These are phyloP conservation scores for Tarenaya hassleriana DNA, from an alignment of 345 rosid species.

Conservation along the genomic window DNA sequence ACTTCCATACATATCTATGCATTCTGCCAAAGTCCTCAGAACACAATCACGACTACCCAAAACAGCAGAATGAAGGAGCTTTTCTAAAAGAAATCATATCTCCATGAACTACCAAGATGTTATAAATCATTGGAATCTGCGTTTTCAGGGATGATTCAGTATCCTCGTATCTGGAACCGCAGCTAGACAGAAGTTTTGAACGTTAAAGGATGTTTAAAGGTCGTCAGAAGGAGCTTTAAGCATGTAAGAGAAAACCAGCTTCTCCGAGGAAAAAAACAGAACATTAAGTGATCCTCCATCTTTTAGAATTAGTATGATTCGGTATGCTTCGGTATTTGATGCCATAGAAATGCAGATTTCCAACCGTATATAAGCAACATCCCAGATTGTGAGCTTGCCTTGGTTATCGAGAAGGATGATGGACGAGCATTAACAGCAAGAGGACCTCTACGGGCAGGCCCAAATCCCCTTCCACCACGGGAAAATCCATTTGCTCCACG, in stretches of 20 bases:
- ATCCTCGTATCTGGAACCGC: too few species aligned
- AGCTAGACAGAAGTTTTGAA: conserved; percentile 15
- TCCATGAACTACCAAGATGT: conserved; percentile 18
- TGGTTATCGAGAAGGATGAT: conserved; percentile 59
- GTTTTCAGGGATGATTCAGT: too few species aligned
- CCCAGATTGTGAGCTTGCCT: conserved; percentile 89
- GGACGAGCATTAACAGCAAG: conserved; percentile 66
- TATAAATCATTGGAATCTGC: neutral
- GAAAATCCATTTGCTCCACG: conserved; percentile 45
- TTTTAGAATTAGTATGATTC: conserved; percentile 29
- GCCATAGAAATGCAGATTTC: conserved; percentile 40
- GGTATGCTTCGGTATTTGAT: conserved; percentile 35
- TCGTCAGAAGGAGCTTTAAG: conserved; percentile 16
- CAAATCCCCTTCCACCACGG: conserved; percentile 52
- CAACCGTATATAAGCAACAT: conserved; percentile 41
- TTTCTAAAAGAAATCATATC: conserved; percentile 22
- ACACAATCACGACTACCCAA: conserved; percentile 24
- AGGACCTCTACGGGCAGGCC: conserved; percentile 63
- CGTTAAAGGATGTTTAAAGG: conserved; percentile 12
- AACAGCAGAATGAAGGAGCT: conserved; percentile 17
- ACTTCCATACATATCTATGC: conserved; percentile 10
- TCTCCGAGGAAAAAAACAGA: conserved; percentile 32
- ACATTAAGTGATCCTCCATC: conserved; percentile 28
- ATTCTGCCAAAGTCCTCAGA: conserved; percentile 5
- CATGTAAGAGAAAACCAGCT: conserved; percentile 34